A percentile compares a stretch with the other conserved stretches of the same genome.
phyloP scores from a whole-genome alignment of 805 yeast genomes.

The Priceomyces fermenticarens region DNA sequence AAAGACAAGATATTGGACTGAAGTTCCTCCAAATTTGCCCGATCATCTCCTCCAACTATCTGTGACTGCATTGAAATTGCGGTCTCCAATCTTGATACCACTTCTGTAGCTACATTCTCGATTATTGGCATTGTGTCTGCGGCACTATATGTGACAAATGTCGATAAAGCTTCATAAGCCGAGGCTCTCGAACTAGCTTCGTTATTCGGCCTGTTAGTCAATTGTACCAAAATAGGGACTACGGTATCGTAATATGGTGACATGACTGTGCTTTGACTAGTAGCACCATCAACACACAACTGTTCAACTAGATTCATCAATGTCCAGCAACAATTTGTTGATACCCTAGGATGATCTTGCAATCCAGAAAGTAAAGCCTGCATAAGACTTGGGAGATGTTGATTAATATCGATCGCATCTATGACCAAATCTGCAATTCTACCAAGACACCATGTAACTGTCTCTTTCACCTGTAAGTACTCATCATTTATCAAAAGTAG shows the following conservation, averaged over 20 bases:
- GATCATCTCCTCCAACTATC: constrained; percentile 64
- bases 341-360: constrained; percentile 86
- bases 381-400: constrained; percentile 67
- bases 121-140: constrained; percentile 66
- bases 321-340: constrained; percentile 98
- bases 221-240: constrained; percentile 65
- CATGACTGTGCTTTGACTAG: constrained; percentile 54
- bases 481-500: constrained; percentile 71
- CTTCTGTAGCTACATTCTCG: constrained; percentile 70
- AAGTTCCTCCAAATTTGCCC: constrained; percentile 77
- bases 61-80: constrained; percentile 59
- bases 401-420: constrained; percentile 65
- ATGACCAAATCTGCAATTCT: constrained; percentile 87
- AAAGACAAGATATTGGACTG: constrained; percentile 79
- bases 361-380: constrained; percentile 77
- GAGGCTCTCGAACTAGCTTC: constrained; percentile 89
- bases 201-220: constrained; percentile 73
- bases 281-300: constrained; percentile 52
- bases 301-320: constrained; percentile 89
- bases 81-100: constrained; percentile 66
- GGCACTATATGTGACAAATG: constrained; percentile 74
- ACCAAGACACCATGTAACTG: constrained; percentile 98
- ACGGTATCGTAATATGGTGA: constrained; percentile 70
- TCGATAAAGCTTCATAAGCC: constrained; percentile 91
- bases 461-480: constrained; percentile 83